These are phyloP conservation scores for Asterophora lycoperdoides DNA, from an alignment of 768 basidiomycete species.

Conservation along the genomic window DNA sequence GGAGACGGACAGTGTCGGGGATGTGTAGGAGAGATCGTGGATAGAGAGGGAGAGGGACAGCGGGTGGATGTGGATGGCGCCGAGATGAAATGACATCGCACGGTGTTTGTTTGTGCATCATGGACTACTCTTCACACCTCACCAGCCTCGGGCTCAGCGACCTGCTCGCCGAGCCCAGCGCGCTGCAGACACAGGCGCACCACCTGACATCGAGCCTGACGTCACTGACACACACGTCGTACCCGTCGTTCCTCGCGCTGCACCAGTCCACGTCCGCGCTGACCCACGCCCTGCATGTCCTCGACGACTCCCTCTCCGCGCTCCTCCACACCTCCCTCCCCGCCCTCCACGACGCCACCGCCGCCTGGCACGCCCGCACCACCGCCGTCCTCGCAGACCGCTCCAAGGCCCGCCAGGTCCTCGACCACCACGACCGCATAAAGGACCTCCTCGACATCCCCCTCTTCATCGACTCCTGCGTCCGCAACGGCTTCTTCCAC, in stretches of 20 bases:
- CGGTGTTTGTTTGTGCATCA: conserved; percentile 16
- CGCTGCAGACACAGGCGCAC: conserved; percentile 78
- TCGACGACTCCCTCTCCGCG: conserved; percentile 68
- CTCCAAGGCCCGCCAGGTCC: conserved; percentile 73
- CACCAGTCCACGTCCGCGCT: conserved; percentile 77
- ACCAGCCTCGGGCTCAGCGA: conserved; percentile 61
- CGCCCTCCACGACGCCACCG: conserved; percentile 67
- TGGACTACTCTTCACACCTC: conserved; percentile 59
- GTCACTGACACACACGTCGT: conserved; percentile 85
- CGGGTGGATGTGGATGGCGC: conserved; percentile 1
- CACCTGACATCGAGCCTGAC: conserved; percentile 88
- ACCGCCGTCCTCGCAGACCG: conserved; percentile 72
- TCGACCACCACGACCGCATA: conserved; percentile 92
- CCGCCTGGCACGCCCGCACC: conserved; percentile 68
- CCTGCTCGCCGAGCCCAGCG: conserved; percentile 68
- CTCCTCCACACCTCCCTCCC: conserved; percentile 70
- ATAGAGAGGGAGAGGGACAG: conserved; percentile 7
- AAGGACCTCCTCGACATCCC: conserved; percentile 90
- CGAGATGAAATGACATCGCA: conserved; percentile 8
- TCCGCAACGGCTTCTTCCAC: conserved; percentile 86
- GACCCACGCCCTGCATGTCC: conserved; percentile 63
- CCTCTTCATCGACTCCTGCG: conserved; percentile 86
- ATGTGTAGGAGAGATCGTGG: conserved; percentile 9
- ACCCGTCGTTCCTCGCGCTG: conserved; percentile 87
- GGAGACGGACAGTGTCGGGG: conserved; percentile 11